A percentile compares a stretch with the other conserved stretches of the same genome.
phyloP scores from a whole-genome alignment of 1,139 yeast genomes.

The Yamadazyma mexicana region DNA sequence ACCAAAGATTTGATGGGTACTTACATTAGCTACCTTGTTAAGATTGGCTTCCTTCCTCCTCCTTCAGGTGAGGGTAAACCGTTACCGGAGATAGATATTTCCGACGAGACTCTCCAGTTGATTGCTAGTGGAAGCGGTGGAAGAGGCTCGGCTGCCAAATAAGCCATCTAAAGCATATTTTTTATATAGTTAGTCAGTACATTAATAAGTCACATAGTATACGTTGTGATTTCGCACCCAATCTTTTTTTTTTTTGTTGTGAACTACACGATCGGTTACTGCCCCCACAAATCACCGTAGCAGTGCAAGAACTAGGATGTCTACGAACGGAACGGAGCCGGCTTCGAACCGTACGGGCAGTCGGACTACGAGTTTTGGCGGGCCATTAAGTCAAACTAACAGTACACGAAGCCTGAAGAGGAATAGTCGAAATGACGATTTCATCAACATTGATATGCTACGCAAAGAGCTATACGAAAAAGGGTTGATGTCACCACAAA shows the following conservation, averaged over 20 bases:
- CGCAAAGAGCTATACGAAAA: conserved; percentile 2
- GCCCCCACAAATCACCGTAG: too few relatives aligned
- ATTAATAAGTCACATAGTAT: not conserved
- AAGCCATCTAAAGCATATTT: too few relatives aligned
- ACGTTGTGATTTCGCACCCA: too few relatives aligned
- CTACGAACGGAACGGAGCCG: too few relatives aligned
- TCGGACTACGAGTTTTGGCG: conserved; percentile 4
- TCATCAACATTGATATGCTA: not conserved
- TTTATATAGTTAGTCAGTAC: too few relatives aligned
- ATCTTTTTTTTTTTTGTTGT: too few relatives aligned
- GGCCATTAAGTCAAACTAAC: conserved; percentile 6
- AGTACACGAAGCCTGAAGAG: conserved; percentile 1
- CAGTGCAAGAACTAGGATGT: too few relatives aligned
- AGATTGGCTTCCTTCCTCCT: conserved; percentile 80
- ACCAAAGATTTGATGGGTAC: conserved; percentile 64
- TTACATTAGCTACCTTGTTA: conserved; percentile 76
- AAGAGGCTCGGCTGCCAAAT: conserved; percentile 61
- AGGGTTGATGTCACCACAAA: conserved; percentile 1
- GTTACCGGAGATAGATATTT: conserved; percentile 61
- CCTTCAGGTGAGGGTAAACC: conserved; percentile 33
- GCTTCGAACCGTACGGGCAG: not conserved
- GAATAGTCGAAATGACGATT: conserved; percentile 1
- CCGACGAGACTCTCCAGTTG: conserved; percentile 61
- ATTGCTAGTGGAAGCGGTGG: conserved; percentile 87
- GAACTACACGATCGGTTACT: too few relatives aligned